Evolutionary conservation across 2,329 filamentous ascomycete genomes (phyloP).

Genomic region (Penicillium olsonii): DNA sequence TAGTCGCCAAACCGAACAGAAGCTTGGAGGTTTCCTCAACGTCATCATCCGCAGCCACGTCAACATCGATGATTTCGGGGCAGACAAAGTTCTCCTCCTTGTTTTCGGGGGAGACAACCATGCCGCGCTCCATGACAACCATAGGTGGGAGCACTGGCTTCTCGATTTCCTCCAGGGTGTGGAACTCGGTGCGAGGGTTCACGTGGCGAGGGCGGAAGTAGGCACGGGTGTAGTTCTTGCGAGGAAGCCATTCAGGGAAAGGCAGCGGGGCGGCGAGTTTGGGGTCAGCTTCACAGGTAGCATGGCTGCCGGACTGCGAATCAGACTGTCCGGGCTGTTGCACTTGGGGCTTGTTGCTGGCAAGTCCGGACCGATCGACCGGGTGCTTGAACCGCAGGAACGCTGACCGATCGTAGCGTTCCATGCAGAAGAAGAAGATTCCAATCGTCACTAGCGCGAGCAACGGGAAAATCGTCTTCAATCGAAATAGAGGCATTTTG

Average conservation of each 20-base stretch:
- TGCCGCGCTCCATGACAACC: conserved; percentile 41
- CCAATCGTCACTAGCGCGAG: conserved; percentile 40
- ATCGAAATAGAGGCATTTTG: conserved; percentile 43
- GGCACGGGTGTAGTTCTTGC: conserved; percentile 47
- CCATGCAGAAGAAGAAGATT: conserved; percentile 44
- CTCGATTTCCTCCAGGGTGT: conserved; percentile 40
- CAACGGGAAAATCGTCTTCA: conserved; percentile 42
- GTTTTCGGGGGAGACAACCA: conserved; percentile 39
- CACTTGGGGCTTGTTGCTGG: conserved; percentile 16
- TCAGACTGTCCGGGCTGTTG: conserved; percentile 12
- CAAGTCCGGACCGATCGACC: conserved; percentile 29
- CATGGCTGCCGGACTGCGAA: conserved; percentile 24
- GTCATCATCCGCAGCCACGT: conserved; percentile 42
- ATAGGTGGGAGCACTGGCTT: conserved; percentile 41
- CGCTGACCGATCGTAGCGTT: conserved; percentile 41
- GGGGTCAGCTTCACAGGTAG: conserved; percentile 38
- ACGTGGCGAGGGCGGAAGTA: conserved; percentile 44
- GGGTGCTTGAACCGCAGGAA: conserved; percentile 40
- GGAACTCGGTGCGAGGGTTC: conserved; percentile 39
- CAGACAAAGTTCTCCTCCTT: conserved; percentile 36
- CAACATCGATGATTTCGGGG: conserved; percentile 42
- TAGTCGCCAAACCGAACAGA: conserved; percentile 45
- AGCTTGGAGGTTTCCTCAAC: conserved; percentile 45
- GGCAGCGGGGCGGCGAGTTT: conserved; percentile 37
- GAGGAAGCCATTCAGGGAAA: conserved; percentile 44